Evolutionary conservation across 164 flowering plant species (phyloP).

Genomic region (Platanus orientalis): DNA sequence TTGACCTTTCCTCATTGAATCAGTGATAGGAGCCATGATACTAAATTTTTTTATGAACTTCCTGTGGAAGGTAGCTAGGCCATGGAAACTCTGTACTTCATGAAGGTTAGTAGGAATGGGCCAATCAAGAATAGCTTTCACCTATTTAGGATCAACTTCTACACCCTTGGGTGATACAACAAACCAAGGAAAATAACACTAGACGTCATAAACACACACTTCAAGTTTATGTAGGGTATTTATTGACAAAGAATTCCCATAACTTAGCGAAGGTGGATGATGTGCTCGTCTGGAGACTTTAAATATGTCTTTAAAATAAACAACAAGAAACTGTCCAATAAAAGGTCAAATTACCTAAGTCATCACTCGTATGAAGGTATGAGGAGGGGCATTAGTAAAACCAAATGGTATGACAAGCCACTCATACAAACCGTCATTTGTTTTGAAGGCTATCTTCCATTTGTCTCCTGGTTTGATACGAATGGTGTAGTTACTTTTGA

Average conservation of each 20-base stretch:
- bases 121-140: not conserved
- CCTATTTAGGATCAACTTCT: not conserved
- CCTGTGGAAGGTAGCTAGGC: too few species aligned
- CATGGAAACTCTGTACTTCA: not conserved
- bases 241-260: not conserved
- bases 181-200: not conserved
- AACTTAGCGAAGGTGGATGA: not conserved
- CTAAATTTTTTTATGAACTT: too few species aligned
- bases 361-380: too few species aligned
- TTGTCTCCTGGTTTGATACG: not conserved
- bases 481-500: not conserved
- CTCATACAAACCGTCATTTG: not conserved
- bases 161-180: not conserved
- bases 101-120: not conserved
- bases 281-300: not conserved
- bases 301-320: not conserved
- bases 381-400: not conserved
- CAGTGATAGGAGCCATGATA: not conserved
- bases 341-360: not conserved
- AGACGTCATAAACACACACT: too few species aligned
- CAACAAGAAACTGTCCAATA: not conserved
- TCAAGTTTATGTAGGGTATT: too few species aligned
- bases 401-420: constrained; percentile 1
- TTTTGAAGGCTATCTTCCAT: not conserved
- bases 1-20: not conserved